Base-by-base conservation (phyloP, 1,139 yeast genomes). In the Pneumocystis murina region DNA sequence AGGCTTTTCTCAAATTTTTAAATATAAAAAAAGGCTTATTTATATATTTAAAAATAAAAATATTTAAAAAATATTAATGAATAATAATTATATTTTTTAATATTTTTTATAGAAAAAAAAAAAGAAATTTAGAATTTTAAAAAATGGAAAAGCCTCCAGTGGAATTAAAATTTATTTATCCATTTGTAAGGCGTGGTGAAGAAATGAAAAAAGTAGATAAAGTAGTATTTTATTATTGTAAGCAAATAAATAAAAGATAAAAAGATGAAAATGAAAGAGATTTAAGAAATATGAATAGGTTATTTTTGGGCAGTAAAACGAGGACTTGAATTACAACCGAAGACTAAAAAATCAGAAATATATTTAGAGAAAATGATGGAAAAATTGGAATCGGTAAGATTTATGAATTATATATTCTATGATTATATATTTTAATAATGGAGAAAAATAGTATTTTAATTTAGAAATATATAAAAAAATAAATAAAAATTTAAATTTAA, bases 141-240 rank as follows among this genome's bases (percentile, higher is more conserved):
- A 12, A 24, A 48, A 48, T 24, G 12, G 33, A 24, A 24, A 16
- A 4, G 30, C 28, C 61, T 30, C 76, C 75, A 6, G 64, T 67
- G 0, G 66, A 70, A 7, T 69, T 73, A 59, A 70, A 78, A 70
- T 71, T 74, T 28, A 75, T 81, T 35, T 71, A 75, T 43, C 79
- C 83, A 2, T 77, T 72, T 67, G 74, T 82, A n/a, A 73, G 77
- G 1, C 75, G 86, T 20, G 77, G 84, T 41, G 70, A 71, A n/a
- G 87, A 84, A 69, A 71, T 83, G 60, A 76, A 74, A 54, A 66
- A 70, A 1, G 77, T 76, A 39, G 80, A 83, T 65, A 85, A 86
- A 0, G 76, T 83, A 28, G 77, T 84, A 30, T 76, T 84, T 48
- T 83, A 83, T 71, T 83, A 77, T 72, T 81, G 86, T 72, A 79